Percentiles rank a stretch among this genome's conserved stretches.
Evolutionary conservation across 768 basidiomycete species (phyloP).

Genomic region (Pholiota molesta): DNA sequence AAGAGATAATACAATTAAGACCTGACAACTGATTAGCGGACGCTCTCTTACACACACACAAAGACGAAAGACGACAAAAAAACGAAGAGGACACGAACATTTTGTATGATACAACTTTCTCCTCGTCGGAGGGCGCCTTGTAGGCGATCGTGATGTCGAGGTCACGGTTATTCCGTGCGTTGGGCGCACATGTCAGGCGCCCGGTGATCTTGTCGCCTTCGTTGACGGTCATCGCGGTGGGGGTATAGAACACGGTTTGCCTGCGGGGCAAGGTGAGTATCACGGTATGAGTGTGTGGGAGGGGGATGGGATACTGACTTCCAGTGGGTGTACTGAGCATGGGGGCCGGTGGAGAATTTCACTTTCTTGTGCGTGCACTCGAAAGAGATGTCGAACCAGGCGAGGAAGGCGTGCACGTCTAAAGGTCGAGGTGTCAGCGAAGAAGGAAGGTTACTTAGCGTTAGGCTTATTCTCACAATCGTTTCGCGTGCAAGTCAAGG

Average conservation of each 20-base stretch:
- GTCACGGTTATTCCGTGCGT: conserved; percentile 91
- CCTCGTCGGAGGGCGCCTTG: conserved; percentile 43
- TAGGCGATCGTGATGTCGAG: conserved; percentile 89
- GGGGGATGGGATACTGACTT: conserved; percentile 60
- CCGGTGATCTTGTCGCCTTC: conserved; percentile 78
- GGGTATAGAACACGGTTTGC: conserved; percentile 99
- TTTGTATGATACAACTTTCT: conserved; percentile 64
- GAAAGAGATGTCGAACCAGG: conserved; percentile 98
- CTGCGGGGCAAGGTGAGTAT: conserved; percentile 36
- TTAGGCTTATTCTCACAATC: conserved; percentile 69
- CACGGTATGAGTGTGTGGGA: neutral
- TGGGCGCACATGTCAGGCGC: conserved; percentile 78
- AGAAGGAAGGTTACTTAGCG: neutral
- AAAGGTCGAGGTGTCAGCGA: conserved; percentile 12
- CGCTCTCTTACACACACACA: conserved; percentile 29
- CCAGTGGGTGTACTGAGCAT: conserved; percentile 96
- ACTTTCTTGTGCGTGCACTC: conserved; percentile 95
- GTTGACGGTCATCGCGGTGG: conserved; percentile 67
- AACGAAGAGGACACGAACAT: conserved; percentile 69
- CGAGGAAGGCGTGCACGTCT: conserved; percentile 98
- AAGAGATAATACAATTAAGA: conserved; percentile 50
- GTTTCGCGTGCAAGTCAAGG: conserved; percentile 79
- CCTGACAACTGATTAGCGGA: conserved; percentile 75
- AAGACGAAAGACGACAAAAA: conserved; percentile 20
- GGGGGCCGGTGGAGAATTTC: conserved; percentile 96